Evolutionary conservation across 2,329 filamentous ascomycete species (phyloP).

Genomic region (Drechslerella dactyloides): DNA sequence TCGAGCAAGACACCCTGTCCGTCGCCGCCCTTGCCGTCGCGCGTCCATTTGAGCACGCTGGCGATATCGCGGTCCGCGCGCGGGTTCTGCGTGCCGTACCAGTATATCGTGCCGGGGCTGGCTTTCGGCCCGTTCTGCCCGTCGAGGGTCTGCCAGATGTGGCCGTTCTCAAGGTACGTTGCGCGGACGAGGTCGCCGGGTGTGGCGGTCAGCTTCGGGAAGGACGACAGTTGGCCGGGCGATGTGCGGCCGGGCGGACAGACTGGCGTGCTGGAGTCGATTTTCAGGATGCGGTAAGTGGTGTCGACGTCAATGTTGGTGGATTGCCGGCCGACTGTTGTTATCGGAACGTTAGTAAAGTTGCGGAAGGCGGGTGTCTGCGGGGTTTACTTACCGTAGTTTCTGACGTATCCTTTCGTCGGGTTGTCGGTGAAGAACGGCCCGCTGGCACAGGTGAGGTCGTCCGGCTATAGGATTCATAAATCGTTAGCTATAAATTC

Average conservation of each 20-base stretch:
- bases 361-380: not conserved
- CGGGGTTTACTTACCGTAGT: slow-evolving; percentile 40
- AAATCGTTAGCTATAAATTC: not conserved
- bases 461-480: slow-evolving; percentile 46
- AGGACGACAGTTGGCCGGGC: slow-evolving; percentile 26
- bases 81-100: slow-evolving; percentile 52
- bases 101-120: slow-evolving; percentile 52
- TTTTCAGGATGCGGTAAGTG: slow-evolving; percentile 45
- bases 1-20: slow-evolving; percentile 76
- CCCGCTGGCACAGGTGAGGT: slow-evolving; percentile 51
- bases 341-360: not conserved
- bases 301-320: slow-evolving; percentile 39
- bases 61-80: slow-evolving; percentile 50
- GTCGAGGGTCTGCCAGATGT: slow-evolving; percentile 52
- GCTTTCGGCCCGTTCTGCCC: slow-evolving; percentile 28
- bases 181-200: slow-evolving; percentile 52
- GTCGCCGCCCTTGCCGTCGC: slow-evolving; percentile 80
- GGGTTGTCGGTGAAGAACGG: slow-evolving; percentile 19
- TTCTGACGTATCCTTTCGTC: slow-evolving; percentile 49
- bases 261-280: slow-evolving; percentile 39
- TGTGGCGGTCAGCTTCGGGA: slow-evolving; percentile 51
- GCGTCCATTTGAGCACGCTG: slow-evolving; percentile 68
- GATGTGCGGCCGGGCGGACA: slow-evolving; percentile 29
- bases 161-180: slow-evolving; percentile 54
- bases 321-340: slow-evolving; percentile 38